phyloP scores from a whole-genome alignment of 306 rosid genomes.

The Sphenostylis stenocarpa region DNA sequence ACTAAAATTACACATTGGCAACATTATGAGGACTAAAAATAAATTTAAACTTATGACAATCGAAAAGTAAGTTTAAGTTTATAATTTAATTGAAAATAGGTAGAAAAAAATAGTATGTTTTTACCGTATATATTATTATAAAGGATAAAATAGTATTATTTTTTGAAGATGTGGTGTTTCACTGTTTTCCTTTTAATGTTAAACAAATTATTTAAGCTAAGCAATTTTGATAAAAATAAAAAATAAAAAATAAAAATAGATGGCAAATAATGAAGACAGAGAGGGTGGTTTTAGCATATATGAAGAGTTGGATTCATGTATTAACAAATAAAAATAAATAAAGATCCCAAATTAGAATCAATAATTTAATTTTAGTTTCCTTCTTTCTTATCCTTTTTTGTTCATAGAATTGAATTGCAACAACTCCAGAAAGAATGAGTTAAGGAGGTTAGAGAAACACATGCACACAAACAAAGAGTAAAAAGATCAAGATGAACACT shows the following conservation, averaged over 20 bases:
- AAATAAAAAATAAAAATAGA: no score
- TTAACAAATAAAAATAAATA: neutral
- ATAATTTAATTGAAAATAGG: no score
- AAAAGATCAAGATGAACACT: neutral
- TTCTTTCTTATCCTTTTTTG: slow-evolving; percentile 30
- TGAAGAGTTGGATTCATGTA: neutral
- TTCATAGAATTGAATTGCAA: slow-evolving; percentile 34
- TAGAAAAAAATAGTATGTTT: no score
- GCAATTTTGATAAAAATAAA: neutral
- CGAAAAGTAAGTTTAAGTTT: no score
- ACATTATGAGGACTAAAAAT: no score
- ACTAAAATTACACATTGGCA: no score
- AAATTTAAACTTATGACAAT: no score
- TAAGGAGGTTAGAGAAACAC: neutral
- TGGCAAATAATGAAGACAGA: neutral
- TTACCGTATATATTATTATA: no score
- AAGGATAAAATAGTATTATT: no score
- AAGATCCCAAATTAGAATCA: slow-evolving; percentile 18
- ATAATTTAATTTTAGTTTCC: slow-evolving; percentile 5
- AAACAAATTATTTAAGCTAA: neutral
- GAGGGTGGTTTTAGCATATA: neutral
- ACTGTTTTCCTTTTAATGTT: no score
- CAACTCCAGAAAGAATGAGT: slow-evolving; percentile 7
- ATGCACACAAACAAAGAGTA: neutral
- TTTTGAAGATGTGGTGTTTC: no score